Evolutionary conservation across 2,329 filamentous ascomycete species (phyloP).

Genomic region (Colletotrichum sp.): DNA sequence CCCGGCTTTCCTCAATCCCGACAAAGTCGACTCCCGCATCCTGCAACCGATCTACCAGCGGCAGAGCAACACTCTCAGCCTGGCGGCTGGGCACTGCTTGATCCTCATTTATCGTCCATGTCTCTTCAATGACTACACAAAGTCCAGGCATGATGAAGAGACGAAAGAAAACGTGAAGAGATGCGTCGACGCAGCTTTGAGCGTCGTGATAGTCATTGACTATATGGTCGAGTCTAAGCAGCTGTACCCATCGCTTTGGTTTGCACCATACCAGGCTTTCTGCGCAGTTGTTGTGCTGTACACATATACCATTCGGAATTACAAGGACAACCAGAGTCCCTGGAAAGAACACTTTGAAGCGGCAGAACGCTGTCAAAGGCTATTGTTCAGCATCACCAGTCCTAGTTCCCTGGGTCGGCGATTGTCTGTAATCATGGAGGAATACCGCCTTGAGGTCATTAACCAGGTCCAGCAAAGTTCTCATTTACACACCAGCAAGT

Average conservation of each 20-base stretch:
- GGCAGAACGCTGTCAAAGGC: constrained; percentile 40
- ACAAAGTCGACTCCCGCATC: neutral
- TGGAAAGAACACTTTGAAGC: constrained; percentile 33
- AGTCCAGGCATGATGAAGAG: neutral
- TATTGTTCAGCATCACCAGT: constrained; percentile 38
- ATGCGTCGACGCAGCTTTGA: constrained; percentile 42
- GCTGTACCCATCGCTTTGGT: constrained; percentile 29
- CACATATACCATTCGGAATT: constrained; percentile 44
- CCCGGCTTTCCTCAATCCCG: neutral
- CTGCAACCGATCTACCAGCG: constrained; percentile 41
- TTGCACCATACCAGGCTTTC: constrained; percentile 46
- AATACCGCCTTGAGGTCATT: constrained; percentile 27
- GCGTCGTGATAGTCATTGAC: constrained; percentile 39
- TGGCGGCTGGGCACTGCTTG: constrained; percentile 44
- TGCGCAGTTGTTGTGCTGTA: constrained; percentile 47
- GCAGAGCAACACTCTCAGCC: constrained; percentile 42
- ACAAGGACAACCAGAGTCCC: constrained; percentile 27
- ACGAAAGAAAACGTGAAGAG: constrained; percentile 21
- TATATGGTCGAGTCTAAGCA: constrained; percentile 34
- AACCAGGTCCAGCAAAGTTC: constrained; percentile 17
- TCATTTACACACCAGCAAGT: neutral
- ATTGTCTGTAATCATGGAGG: constrained; percentile 42
- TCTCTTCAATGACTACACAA: constrained; percentile 34
- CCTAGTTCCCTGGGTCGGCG: constrained; percentile 42
- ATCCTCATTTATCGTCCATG: constrained; percentile 42